Percentiles rank a stretch among this genome's conserved stretches.
phyloP scores from a whole-genome alignment of 2,329 filamentous ascomycete genomes.

The Fusarium floridanum region DNA sequence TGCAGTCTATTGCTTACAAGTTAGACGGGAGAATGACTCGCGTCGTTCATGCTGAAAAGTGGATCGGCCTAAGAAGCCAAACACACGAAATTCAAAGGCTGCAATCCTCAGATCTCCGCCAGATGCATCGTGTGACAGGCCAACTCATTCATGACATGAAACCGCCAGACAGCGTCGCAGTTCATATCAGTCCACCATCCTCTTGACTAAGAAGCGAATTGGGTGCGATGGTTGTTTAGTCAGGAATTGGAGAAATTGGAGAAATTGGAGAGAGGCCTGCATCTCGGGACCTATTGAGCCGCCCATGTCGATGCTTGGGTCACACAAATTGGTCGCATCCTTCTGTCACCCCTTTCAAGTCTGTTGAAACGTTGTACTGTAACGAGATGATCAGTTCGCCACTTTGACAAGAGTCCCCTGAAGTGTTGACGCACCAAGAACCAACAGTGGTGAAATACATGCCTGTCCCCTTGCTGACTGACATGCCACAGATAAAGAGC shows the following conservation, averaged over 20 bases:
- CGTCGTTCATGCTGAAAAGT: background rate
- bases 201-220: background rate
- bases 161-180: background rate
- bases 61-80: background rate
- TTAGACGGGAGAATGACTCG: background rate
- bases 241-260: background rate
- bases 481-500: background rate
- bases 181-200: background rate
- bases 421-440: background rate
- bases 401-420: background rate
- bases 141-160: background rate
- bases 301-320: background rate
- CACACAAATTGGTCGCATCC: background rate
- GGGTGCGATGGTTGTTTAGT: background rate
- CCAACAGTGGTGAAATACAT: background rate
- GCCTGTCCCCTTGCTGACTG: background rate
- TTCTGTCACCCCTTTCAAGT: background rate
- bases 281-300: background rate
- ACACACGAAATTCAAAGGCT: background rate
- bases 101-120: background rate
- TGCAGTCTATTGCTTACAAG: background rate
- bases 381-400: conserved; percentile 6
- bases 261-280: background rate
- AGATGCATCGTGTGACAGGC: background rate
- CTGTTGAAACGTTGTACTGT: conserved; percentile 6